phyloP scores from a whole-genome alignment of 208 protist species.

The Wallacemonas sp. region DNA sequence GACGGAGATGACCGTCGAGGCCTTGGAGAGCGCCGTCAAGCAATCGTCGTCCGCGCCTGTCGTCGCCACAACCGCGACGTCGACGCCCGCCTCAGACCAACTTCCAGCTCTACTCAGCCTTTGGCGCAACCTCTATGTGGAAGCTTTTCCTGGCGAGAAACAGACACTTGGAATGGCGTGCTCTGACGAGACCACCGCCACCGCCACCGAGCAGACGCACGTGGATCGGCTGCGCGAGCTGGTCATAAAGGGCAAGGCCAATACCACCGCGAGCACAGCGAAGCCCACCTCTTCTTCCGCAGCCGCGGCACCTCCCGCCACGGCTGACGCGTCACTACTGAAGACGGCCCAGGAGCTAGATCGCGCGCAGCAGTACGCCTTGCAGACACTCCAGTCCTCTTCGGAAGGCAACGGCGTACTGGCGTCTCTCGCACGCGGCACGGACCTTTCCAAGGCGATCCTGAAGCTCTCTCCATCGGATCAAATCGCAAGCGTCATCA shows the following conservation, averaged over 20 bases:
- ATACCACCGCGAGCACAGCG: not conserved
- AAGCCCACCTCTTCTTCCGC: too few species aligned
- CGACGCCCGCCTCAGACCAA: too few species aligned
- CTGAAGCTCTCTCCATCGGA: slow-evolving; percentile 1
- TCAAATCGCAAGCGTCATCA: slow-evolving; percentile 11
- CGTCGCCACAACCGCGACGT: too few species aligned
- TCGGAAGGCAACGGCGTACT: not conserved
- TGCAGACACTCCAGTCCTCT: not conserved
- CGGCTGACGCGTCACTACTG: not conserved
- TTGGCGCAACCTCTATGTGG: not conserved
- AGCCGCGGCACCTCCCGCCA: not conserved
- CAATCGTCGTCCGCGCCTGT: not conserved
- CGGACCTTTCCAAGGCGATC: not conserved
- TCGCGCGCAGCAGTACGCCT: slow-evolving; percentile 7
- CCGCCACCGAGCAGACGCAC: not conserved
- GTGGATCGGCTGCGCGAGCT: not conserved
- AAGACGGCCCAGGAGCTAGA: not conserved
- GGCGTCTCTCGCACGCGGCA: not conserved
- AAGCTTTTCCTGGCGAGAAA: not conserved
- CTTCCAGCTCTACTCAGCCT: not conserved
- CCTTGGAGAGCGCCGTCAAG: slow-evolving; percentile 8
- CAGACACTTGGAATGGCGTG: too few species aligned
- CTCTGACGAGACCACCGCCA: too few species aligned
- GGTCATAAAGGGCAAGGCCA: not conserved
- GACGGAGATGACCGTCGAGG: slow-evolving; percentile 10